Percentiles rank a stretch among this genome's conserved stretches.
phyloP scores from a whole-genome alignment of 228 moss, liverwort and hornwort species.

The Sphagnum magellanicum region DNA sequence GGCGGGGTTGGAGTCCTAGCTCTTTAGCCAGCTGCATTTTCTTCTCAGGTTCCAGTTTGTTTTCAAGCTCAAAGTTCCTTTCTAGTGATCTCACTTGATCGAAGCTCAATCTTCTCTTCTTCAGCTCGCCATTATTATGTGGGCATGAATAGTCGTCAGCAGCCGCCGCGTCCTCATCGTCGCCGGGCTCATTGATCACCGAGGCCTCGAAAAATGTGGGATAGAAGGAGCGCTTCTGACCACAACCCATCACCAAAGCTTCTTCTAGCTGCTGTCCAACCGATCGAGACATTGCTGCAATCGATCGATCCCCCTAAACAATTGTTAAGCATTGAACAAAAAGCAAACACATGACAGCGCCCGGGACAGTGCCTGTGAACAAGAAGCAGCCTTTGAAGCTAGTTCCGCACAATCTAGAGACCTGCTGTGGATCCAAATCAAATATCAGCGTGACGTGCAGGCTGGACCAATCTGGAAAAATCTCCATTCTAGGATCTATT shows the following conservation, averaged over 20 bases:
- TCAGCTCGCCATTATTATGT: conserved; percentile 35
- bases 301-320: conserved; percentile 5
- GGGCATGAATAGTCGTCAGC: conserved; percentile 21
- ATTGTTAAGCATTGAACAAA: neutral
- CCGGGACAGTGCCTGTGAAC: neutral
- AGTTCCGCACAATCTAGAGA: no score
- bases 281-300: conserved; percentile 27
- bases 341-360: neutral
- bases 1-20: conserved; percentile 57
- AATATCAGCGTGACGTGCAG: no score
- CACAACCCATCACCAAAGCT: conserved; percentile 26
- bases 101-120: conserved; percentile 46
- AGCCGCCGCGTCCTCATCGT: conserved; percentile 26
- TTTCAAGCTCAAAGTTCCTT: conserved; percentile 64
- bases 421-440: no score
- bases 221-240: conserved; percentile 43
- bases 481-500: neutral
- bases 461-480: no score
- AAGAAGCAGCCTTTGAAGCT: neutral
- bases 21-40: conserved; percentile 64
- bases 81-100: conserved; percentile 63
- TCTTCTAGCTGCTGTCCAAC: conserved; percentile 48
- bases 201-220: conserved; percentile 45
- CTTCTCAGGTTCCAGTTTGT: conserved; percentile 61
- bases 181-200: conserved; percentile 36